Conservation (phyloP, 2,329 filamentous ascomycete genomes). For the Aspergillus costaricaensis region DNA sequence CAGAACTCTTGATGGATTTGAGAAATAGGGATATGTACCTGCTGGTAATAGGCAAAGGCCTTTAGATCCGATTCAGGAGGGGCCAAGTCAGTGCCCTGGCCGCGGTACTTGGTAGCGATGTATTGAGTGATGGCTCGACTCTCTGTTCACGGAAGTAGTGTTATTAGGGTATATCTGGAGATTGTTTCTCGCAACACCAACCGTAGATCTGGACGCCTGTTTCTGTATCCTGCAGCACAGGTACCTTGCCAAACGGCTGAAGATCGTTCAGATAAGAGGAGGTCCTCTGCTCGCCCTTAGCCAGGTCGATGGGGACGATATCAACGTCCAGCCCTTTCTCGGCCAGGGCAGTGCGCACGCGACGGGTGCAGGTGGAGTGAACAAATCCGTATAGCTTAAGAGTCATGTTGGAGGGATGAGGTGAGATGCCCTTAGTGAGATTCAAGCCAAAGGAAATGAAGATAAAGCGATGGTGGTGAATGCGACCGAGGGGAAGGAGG, state of each 20-base stretch:
- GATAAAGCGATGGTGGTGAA: background rate
- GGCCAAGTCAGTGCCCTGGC: conserved; percentile 17
- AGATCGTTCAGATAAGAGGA: conserved; percentile 24
- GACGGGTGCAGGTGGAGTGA: conserved; percentile 26
- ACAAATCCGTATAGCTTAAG: conserved; percentile 34
- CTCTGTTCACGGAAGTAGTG: conserved; percentile 15
- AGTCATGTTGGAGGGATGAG: conserved; percentile 23
- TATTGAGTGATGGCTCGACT: conserved; percentile 39
- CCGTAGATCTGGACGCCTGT: conserved; percentile 27
- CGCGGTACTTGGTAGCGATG: conserved; percentile 23
- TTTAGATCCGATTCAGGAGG: conserved; percentile 19
- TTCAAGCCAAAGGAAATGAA: background rate
- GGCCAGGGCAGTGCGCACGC: conserved; percentile 29
- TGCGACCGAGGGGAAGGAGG: background rate
- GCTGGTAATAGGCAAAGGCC: conserved; percentile 28
- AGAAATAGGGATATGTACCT: conserved; percentile 9
- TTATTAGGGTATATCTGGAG: too few species aligned
- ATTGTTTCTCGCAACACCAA: background rate
- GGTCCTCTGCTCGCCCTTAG: conserved; percentile 30
- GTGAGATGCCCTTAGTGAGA: background rate
- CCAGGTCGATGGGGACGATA: conserved; percentile 27
- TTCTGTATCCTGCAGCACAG: conserved; percentile 38
- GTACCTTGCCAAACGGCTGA: conserved; percentile 41
- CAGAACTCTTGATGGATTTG: too few species aligned
- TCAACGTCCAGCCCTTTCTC: conserved; percentile 36